Percentiles rank a stretch among this genome's conserved stretches.
phyloP scores from a whole-genome alignment of 169 alveolate genomes.

The Toxoplasma gondii region DNA sequence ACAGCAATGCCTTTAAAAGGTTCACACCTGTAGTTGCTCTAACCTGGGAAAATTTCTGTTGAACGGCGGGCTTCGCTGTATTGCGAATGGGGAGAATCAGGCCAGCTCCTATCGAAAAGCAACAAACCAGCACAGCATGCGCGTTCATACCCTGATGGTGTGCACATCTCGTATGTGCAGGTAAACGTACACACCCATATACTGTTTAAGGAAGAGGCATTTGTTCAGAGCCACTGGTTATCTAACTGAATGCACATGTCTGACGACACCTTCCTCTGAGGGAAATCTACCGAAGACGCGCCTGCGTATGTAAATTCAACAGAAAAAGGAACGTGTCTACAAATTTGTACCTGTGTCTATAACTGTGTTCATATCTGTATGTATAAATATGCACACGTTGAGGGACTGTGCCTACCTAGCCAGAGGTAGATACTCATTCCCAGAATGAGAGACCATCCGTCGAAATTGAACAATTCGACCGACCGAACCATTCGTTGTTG shows the following conservation, averaged over 20 bases:
- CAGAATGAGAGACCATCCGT: constrained; percentile 24
- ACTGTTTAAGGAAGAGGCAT: too few species aligned
- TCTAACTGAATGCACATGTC: too few species aligned
- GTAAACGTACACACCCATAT: too few species aligned
- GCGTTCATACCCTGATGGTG: not conserved
- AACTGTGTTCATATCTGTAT: not conserved
- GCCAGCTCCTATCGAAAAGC: not conserved
- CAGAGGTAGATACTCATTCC: constrained; percentile 24
- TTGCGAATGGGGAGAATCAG: constrained; percentile 36
- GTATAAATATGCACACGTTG: not conserved
- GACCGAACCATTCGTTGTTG: not conserved
- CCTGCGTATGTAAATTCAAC: not conserved
- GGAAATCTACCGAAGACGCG: too few species aligned
- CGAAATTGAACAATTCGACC: not conserved
- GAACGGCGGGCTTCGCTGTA: not conserved
- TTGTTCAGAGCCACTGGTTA: too few species aligned
- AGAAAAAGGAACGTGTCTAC: not conserved
- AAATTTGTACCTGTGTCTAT: not conserved
- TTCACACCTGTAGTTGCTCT: too few species aligned
- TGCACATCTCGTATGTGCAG: not conserved
- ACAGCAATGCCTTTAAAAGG: too few species aligned
- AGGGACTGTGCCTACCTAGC: not conserved
- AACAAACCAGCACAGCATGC: not conserved
- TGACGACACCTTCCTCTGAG: too few species aligned
- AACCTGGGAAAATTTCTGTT: constrained; percentile 16